Evolutionary conservation across 1,139 yeast genomes (phyloP).

Genomic region (Debaryomyces nepalensis): DNA sequence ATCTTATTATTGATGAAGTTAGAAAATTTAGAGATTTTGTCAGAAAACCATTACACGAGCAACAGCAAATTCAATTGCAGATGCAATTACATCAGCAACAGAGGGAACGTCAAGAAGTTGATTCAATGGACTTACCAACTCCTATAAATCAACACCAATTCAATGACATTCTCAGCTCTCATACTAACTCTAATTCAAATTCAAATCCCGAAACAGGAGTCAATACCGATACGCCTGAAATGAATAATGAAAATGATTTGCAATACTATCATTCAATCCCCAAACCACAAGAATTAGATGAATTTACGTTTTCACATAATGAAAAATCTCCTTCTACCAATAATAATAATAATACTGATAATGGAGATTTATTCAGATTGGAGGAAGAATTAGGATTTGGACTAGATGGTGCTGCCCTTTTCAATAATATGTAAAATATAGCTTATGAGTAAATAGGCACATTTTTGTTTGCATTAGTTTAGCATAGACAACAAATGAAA

Average conservation of each 20-base stretch:
- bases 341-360: slow-evolving; percentile 17
- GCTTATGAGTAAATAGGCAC: slow-evolving; percentile 1
- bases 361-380: slow-evolving; percentile 39
- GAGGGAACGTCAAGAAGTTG: slow-evolving; percentile 28
- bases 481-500: slow-evolving; percentile 8
- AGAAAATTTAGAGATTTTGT: slow-evolving; percentile 79
- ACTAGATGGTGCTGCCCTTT: slow-evolving; percentile 43
- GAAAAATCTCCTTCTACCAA: slow-evolving; percentile 14
- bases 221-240: slow-evolving; percentile 33
- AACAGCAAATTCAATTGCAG: slow-evolving; percentile 53
- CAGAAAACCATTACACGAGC: slow-evolving; percentile 73
- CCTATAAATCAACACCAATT: slow-evolving; percentile 17
- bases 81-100: slow-evolving; percentile 40
- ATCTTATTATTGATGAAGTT: slow-evolving; percentile 83
- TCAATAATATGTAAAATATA: slow-evolving; percentile 20
- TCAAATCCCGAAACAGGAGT: slow-evolving; percentile 34
- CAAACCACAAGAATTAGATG: slow-evolving; percentile 53
- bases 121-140: slow-evolving; percentile 18
- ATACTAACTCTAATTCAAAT: slow-evolving; percentile 13
- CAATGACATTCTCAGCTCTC: slow-evolving; percentile 12
- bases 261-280: slow-evolving; percentile 46
- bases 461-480: slow-evolving; percentile 10
- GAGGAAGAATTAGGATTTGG: slow-evolving; percentile 55
- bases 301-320: slow-evolving; percentile 36
- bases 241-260: slow-evolving; percentile 26